These are phyloP conservation scores for Cladorrhinum sp. DNA, from an alignment of 2,329 filamentous ascomycete species.

Conservation along the genomic window DNA sequence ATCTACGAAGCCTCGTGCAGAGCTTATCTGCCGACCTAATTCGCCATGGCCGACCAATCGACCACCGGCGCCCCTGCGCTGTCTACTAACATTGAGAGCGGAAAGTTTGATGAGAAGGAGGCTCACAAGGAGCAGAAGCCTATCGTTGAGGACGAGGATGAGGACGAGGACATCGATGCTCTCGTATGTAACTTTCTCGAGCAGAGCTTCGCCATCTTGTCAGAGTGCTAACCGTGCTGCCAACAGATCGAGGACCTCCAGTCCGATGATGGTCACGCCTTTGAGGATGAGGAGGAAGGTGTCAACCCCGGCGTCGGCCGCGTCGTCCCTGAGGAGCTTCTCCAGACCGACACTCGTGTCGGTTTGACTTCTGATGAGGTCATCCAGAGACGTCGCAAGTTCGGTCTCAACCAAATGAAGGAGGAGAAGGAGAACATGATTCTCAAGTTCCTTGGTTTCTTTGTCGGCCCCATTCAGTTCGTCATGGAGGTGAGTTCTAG, in stretches of 20 bases:
- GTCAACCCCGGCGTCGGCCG: slow-evolving; percentile 51
- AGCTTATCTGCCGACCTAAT: slow-evolving; percentile 28
- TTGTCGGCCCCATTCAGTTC: slow-evolving; percentile 86
- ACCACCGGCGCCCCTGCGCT: slow-evolving; percentile 46
- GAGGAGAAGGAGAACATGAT: slow-evolving; percentile 84
- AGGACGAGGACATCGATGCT: slow-evolving; percentile 80
- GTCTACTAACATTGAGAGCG: slow-evolving; percentile 63
- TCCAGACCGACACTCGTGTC: slow-evolving; percentile 70
- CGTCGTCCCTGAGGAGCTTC: slow-evolving; percentile 62
- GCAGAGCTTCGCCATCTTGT: neutral
- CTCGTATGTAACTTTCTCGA: slow-evolving; percentile 38
- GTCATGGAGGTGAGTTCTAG: slow-evolving; percentile 76
- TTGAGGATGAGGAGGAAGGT: slow-evolving; percentile 51
- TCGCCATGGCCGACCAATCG: slow-evolving; percentile 53
- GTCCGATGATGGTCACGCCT: slow-evolving; percentile 70
- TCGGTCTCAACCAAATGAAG: slow-evolving; percentile 82
- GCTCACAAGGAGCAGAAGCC: slow-evolving; percentile 36
- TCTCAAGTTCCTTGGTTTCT: slow-evolving; percentile 79
- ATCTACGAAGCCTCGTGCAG: slow-evolving; percentile 25
- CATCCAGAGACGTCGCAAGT: slow-evolving; percentile 60
- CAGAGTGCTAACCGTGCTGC: neutral
- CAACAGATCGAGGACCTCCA: slow-evolving; percentile 73
- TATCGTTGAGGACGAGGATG: slow-evolving; percentile 62
- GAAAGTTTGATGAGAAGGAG: slow-evolving; percentile 63
- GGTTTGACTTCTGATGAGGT: slow-evolving; percentile 73